phyloP scores from a whole-genome alignment of 2,329 filamentous ascomycete species.

The Beauveria pseudobassiana region DNA sequence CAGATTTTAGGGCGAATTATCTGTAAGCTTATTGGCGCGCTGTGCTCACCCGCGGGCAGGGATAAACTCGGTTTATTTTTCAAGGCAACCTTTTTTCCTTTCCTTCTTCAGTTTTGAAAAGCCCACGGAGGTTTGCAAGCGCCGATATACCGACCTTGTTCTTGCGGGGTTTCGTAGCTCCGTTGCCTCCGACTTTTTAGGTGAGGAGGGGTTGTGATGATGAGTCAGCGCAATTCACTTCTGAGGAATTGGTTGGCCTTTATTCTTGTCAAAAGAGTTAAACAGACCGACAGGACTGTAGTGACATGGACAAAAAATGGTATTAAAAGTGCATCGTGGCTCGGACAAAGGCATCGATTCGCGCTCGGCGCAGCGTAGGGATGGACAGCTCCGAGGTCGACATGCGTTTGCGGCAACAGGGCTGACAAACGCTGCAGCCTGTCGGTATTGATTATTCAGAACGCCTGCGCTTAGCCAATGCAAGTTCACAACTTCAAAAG shows the following conservation, averaged over 20 bases:
- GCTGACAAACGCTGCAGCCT: background rate
- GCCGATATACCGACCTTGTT: constrained; percentile 2
- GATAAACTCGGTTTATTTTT: no score
- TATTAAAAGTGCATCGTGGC: background rate
- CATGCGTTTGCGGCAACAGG: background rate
- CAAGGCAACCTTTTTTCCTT: background rate
- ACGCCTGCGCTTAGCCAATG: no score
- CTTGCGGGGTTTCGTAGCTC: background rate
- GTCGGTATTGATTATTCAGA: background rate
- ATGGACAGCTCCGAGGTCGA: background rate
- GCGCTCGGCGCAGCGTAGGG: background rate
- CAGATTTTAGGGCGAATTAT: no score
- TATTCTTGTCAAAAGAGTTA: background rate
- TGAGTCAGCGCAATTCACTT: background rate
- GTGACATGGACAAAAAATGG: background rate
- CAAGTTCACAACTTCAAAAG: no score
- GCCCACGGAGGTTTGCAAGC: constrained; percentile 6
- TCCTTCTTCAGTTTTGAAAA: background rate
- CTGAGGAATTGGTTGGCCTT: background rate
- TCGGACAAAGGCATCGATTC: background rate
- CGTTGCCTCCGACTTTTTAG: background rate
- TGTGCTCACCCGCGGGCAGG: no score
- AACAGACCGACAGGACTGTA: background rate
- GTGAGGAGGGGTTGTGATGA: background rate
- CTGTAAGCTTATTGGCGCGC: no score